A percentile compares a stretch with the other conserved stretches of the same genome.
Conservation (phyloP, 1,139 yeast genomes). For the Geotrichum carabidarum region DNA sequence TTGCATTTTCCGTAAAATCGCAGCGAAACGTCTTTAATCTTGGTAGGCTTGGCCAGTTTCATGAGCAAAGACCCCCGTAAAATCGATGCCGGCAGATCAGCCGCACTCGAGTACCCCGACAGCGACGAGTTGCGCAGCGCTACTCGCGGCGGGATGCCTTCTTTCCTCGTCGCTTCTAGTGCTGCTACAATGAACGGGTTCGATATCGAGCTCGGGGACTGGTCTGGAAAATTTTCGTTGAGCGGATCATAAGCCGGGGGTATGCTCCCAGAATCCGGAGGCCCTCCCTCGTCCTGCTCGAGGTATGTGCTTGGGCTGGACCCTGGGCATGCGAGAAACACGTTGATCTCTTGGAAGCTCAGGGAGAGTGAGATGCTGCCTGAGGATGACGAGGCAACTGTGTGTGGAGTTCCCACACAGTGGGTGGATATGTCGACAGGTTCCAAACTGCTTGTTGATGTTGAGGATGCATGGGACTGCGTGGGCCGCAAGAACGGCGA, state of each 20-base stretch:
- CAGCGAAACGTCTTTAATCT: slow-evolving; percentile 57
- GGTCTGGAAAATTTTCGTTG: slow-evolving; percentile 14
- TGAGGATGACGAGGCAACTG: slow-evolving; percentile 33
- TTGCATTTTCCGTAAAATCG: slow-evolving; percentile 61
- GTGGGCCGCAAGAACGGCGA: neutral
- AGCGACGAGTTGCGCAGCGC: slow-evolving; percentile 11
- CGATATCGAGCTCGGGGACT: slow-evolving; percentile 10
- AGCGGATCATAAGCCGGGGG: neutral
- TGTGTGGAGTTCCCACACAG: slow-evolving; percentile 36
- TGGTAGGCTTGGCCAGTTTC: slow-evolving; percentile 65
- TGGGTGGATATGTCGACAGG: slow-evolving; percentile 25
- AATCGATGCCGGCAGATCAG: slow-evolving; percentile 63
- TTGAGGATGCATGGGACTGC: neutral
- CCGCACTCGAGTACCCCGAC: slow-evolving; percentile 9
- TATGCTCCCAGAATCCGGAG: neutral
- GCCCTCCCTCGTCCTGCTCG: slow-evolving; percentile 22
- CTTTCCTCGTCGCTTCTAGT: neutral
- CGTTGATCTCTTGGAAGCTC: slow-evolving; percentile 7
- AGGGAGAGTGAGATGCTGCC: slow-evolving; percentile 25
- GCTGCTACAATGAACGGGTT: neutral
- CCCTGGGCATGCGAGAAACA: slow-evolving; percentile 11
- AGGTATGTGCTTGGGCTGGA: neutral
- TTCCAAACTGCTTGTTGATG: neutral
- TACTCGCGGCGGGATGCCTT: neutral
- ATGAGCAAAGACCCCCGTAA: slow-evolving; percentile 74